Evolutionary conservation across 2,329 filamentous ascomycete genomes (phyloP).

Genomic region (Pseudogymnoascus pannorum): DNA sequence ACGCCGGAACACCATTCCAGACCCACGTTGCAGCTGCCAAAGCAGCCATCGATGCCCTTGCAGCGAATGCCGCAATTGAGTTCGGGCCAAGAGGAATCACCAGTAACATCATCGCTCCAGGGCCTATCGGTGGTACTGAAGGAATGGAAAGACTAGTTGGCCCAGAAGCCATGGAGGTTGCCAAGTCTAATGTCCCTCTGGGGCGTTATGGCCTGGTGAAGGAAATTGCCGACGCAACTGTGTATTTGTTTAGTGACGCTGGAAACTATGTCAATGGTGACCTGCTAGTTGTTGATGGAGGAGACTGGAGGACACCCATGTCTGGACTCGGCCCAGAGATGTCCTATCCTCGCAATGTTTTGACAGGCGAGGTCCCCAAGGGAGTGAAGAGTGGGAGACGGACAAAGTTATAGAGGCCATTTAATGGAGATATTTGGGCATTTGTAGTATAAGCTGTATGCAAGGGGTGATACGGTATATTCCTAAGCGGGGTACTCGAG

Average conservation of each 20-base stretch:
- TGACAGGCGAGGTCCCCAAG: slow-evolving; percentile 1
- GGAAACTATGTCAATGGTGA: slow-evolving; percentile 83
- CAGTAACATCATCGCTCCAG: slow-evolving; percentile 82
- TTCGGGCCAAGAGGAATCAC: slow-evolving; percentile 83
- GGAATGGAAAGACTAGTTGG: slow-evolving; percentile 56
- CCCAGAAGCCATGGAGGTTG: slow-evolving; percentile 26
- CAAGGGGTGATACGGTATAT: neutral
- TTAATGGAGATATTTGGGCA: neutral
- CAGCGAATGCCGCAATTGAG: slow-evolving; percentile 73
- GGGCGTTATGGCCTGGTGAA: slow-evolving; percentile 72
- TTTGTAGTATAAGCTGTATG: neutral
- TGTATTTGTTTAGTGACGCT: slow-evolving; percentile 80
- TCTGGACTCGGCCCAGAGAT: neutral
- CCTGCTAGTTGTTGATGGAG: slow-evolving; percentile 64
- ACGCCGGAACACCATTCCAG: slow-evolving; percentile 77
- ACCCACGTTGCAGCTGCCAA: slow-evolving; percentile 89
- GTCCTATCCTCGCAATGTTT: slow-evolving; percentile 5
- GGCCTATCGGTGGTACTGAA: slow-evolving; percentile 80
- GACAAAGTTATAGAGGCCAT: slow-evolving; percentile 1
- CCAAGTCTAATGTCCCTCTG: slow-evolving; percentile 49
- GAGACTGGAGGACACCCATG: slow-evolving; percentile 18
- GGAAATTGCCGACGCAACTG: slow-evolving; percentile 87
- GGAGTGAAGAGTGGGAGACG: neutral
- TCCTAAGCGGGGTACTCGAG: neutral
- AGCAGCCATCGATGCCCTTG: slow-evolving; percentile 80